Percentiles rank a stretch among this genome's conserved stretches.
phyloP scores from a whole-genome alignment of 495 filamentous ascomycete species.

The Astrothelium macrocarpum region DNA sequence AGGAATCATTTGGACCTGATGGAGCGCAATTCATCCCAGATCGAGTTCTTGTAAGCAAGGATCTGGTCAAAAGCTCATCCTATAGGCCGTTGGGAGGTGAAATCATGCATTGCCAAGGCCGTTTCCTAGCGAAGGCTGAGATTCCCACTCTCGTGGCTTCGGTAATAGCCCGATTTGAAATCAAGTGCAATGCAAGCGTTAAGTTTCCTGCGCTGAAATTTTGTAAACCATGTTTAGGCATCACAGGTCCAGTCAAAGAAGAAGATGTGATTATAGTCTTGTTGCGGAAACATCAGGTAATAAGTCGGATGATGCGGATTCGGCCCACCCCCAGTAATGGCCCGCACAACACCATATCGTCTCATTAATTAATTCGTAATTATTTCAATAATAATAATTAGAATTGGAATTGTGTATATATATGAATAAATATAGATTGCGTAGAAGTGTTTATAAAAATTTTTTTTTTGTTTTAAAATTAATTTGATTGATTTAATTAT shows the following conservation, averaged over 20 bases:
- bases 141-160: constrained; percentile 31
- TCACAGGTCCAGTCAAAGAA: not conserved
- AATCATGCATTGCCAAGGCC: constrained; percentile 34
- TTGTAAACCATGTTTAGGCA: not conserved
- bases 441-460: no score
- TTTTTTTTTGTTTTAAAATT: no score
- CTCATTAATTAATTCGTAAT: no score
- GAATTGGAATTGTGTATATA: no score
- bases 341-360: no score
- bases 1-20: not conserved
- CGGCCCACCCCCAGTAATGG: no score
- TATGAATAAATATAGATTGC: no score
- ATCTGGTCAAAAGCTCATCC: constrained; percentile 3
- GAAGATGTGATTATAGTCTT: not conserved
- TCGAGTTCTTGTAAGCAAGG: not conserved
- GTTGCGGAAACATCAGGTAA: no score
- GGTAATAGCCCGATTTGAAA: not conserved
- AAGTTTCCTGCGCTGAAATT: not conserved
- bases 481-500: no score
- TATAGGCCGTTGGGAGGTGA: constrained; percentile 36
- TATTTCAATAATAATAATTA: no score
- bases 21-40: not conserved
- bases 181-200: not conserved
- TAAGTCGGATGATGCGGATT: no score
- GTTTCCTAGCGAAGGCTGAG: constrained; percentile 35